A percentile compares a stretch with the other conserved stretches of the same genome.
Conservation (phyloP, 2,329 filamentous ascomycete species). For the Microascus cirrosus region DNA sequence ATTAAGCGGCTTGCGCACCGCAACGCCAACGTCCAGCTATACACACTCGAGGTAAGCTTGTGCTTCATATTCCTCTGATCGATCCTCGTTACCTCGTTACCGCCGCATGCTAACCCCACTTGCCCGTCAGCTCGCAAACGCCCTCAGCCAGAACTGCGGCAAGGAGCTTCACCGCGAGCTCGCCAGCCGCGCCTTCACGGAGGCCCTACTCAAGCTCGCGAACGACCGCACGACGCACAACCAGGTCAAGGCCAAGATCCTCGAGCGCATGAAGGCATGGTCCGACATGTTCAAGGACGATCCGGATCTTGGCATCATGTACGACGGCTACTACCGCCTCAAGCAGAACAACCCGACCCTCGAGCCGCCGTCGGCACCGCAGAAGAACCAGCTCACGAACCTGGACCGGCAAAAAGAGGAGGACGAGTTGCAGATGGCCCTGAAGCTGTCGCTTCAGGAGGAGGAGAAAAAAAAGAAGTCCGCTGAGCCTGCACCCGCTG, state of each 20-base stretch:
- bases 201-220: constrained; percentile 80
- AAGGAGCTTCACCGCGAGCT: constrained; percentile 79
- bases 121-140: constrained; percentile 61
- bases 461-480: constrained; percentile 52
- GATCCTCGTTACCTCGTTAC: background rate
- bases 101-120: background rate
- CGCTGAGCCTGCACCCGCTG: constrained; percentile 15
- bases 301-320: constrained; percentile 92
- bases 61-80: background rate
- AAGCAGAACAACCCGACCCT: constrained; percentile 79
- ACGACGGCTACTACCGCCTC: constrained; percentile 80
- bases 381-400: constrained; percentile 85
- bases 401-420: constrained; percentile 90
- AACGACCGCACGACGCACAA: constrained; percentile 92
- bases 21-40: constrained; percentile 92
- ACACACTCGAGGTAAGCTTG: constrained; percentile 66
- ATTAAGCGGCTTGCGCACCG: constrained; percentile 88
- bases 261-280: constrained; percentile 96
- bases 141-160: constrained; percentile 85
- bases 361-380: constrained; percentile 83
- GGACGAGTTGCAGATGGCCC: constrained; percentile 90
- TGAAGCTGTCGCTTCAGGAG: constrained; percentile 86
- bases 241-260: constrained; percentile 92
- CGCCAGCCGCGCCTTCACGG: constrained; percentile 85
- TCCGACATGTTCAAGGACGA: constrained; percentile 86